Evolutionary conservation across 2,329 filamentous ascomycete genomes (phyloP).

Genomic region (Neobulgaria alba): DNA sequence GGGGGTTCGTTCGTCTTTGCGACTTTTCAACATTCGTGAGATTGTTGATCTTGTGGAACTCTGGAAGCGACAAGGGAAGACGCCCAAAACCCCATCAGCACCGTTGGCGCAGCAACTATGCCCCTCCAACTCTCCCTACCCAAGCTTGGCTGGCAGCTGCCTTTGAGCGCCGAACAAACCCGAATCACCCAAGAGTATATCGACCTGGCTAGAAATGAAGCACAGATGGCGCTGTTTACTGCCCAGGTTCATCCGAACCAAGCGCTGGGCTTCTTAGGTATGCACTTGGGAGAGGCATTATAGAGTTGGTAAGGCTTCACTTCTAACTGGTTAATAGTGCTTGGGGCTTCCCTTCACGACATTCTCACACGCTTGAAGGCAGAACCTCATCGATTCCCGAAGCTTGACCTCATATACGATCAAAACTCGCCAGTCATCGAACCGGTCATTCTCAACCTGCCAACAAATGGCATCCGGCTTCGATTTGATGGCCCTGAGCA

Average conservation of each 20-base stretch:
- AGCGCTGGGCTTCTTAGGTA: slow-evolving; percentile 38
- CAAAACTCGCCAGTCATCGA: slow-evolving; percentile 63
- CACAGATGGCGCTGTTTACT: slow-evolving; percentile 38
- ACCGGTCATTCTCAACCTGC: slow-evolving; percentile 67
- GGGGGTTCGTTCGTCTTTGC: background rate
- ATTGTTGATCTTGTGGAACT: slow-evolving; percentile 2
- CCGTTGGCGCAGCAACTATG: slow-evolving; percentile 1
- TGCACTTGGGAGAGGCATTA: background rate
- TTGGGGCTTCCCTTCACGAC: slow-evolving; percentile 88
- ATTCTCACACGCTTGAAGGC: slow-evolving; percentile 81
- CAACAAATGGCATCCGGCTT: slow-evolving; percentile 78
- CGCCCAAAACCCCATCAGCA: background rate
- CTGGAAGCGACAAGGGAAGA: background rate
- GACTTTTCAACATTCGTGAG: background rate
- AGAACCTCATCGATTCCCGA: slow-evolving; percentile 73
- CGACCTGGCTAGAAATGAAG: background rate
- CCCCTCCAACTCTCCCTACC: background rate
- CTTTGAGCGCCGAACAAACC: background rate
- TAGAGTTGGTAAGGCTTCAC: too few relatives aligned
- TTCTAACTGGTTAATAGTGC: slow-evolving; percentile 44
- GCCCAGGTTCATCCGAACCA: slow-evolving; percentile 59
- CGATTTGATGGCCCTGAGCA: slow-evolving; percentile 94
- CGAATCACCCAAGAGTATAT: background rate
- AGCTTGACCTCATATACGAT: slow-evolving; percentile 76
- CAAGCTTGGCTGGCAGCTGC: background rate